Base-by-base conservation (phyloP, 2,329 filamentous ascomycete genomes). In the Aspergillus sclerotialis region DNA sequence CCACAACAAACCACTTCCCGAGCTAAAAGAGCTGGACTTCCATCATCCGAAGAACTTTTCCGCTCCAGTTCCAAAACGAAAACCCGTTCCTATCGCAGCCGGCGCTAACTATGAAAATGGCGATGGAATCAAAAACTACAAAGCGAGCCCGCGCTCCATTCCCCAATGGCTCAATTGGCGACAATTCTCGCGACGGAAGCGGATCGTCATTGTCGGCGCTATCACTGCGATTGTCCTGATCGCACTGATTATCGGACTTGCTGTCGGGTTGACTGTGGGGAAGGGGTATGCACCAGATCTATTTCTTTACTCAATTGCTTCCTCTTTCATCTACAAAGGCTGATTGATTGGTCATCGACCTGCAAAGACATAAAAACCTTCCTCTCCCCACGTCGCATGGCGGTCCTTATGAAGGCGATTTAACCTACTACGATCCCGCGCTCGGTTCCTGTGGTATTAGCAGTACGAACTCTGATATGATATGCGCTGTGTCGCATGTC, bases 361-460 rank as follows among this genome's bases (percentile, higher is more conserved):
- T 14, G 13, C 13, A 24, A 24, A 28, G 11, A 28, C 8, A 33
- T 27, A 34, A 37, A 2, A 50, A 53, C 24, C 49, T 54, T n/a
- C 42, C 50, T 3, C 45, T 55, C 3, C 52, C 52, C 11, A 54
- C 49, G 7, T 40, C 50, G 26, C 46, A 72, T 36, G 64, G 66
- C 8, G 64, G 69, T 1, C 68, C 70, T 1, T 76, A 75, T 48
- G 70, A 63, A 4, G 82, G 80, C 33, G 79, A 84, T 32, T 56
- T 84, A 32, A 86, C 81, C 1, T 89, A 79, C 63, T 89, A 83
- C 56, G 63, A 66, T 12, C 75, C 81, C 0, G 74, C 59, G 0
- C 67, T 85, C 4, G 84, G 84, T 9, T 78, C 83, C 0, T 90
- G 85, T 53, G 84, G 84, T 4, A 58, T 72, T 19, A 68, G 61